These are phyloP conservation scores for Brassica juncea DNA, from an alignment of 345 rosid species.

Conservation along the genomic window DNA sequence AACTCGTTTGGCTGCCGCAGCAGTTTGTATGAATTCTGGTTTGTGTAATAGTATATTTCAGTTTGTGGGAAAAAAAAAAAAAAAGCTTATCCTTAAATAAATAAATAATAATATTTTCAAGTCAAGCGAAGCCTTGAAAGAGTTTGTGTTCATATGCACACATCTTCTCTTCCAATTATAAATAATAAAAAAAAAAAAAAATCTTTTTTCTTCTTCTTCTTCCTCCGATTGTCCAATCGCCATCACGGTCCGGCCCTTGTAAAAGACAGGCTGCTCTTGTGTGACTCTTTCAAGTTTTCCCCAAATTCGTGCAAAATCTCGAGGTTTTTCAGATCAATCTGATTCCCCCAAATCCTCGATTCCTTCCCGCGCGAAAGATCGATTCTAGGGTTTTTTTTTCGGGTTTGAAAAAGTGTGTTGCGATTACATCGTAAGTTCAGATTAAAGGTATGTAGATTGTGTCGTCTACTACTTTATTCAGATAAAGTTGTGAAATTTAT, in stretches of 20 bases:
- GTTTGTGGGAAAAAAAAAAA: no score
- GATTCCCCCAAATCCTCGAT: constrained; percentile 32
- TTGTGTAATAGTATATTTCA: no score
- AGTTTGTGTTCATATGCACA: constrained; percentile 10
- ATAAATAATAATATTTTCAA: not conserved
- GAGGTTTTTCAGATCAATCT: constrained; percentile 24
- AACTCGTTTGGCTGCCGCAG: no score
- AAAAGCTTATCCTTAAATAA: not conserved
- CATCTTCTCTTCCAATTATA: not conserved
- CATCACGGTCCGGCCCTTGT: not conserved
- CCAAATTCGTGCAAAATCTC: constrained; percentile 1
- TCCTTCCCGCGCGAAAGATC: constrained; percentile 30
- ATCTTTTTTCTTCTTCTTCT: not conserved
- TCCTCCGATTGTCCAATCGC: constrained; percentile 11
- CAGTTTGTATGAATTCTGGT: no score
- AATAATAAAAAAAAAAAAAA: not conserved
- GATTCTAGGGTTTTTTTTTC: constrained; percentile 33
- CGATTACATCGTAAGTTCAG: constrained; percentile 34
- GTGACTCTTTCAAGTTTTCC: not conserved
- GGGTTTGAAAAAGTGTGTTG: not conserved
- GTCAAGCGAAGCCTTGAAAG: constrained; percentile 10
- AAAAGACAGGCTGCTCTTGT: constrained; percentile 12
- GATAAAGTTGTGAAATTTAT: not conserved
- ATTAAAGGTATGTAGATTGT: constrained; percentile 22
- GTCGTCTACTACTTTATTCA: no score